Conservation (phyloP, 176 grass and related monocot species). For the Cenchrus americanus region DNA sequence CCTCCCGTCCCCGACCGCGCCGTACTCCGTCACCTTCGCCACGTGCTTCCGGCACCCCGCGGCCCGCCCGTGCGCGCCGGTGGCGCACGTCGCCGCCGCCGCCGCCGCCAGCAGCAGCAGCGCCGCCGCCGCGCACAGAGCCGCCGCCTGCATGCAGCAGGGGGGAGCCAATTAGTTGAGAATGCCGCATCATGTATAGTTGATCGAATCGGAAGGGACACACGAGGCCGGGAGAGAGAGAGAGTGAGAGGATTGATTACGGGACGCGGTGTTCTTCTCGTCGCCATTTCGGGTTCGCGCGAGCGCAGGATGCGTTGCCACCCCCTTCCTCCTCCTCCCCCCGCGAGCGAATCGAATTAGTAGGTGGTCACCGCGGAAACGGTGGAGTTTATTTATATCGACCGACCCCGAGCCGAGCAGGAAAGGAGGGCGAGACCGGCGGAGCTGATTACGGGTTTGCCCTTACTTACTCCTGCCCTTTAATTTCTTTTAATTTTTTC, state of each 20-base stretch:
- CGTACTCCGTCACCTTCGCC: slow-evolving; percentile 72
- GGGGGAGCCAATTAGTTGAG: too few relatives aligned
- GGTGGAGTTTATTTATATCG: slow-evolving; percentile 40
- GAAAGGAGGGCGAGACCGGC: background rate
- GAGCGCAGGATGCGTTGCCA: slow-evolving; percentile 28
- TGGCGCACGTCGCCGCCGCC: slow-evolving; percentile 16
- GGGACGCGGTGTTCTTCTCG: background rate
- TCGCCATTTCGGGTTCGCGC: slow-evolving; percentile 18
- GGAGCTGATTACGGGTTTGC: background rate
- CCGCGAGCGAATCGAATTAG: background rate
- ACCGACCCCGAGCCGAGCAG: background rate
- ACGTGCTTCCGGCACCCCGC: slow-evolving; percentile 61
- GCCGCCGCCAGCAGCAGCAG: too few relatives aligned
- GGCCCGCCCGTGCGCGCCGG: background rate
- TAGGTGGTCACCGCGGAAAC: background rate
- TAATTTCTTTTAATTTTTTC: background rate
- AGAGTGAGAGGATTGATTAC: slow-evolving; percentile 11
- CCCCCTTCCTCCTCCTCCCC: too few relatives aligned
- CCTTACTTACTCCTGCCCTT: background rate
- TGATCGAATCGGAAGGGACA: background rate
- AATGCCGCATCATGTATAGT: too few relatives aligned
- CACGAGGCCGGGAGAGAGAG: fast-evolving
- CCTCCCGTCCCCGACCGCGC: slow-evolving; percentile 75
- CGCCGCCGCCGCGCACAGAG: background rate
- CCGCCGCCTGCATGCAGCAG: slow-evolving; percentile 35